These are phyloP conservation scores for Spirogloea muscicola DNA, from an alignment of 139 green algal species.

Conservation along the genomic window DNA sequence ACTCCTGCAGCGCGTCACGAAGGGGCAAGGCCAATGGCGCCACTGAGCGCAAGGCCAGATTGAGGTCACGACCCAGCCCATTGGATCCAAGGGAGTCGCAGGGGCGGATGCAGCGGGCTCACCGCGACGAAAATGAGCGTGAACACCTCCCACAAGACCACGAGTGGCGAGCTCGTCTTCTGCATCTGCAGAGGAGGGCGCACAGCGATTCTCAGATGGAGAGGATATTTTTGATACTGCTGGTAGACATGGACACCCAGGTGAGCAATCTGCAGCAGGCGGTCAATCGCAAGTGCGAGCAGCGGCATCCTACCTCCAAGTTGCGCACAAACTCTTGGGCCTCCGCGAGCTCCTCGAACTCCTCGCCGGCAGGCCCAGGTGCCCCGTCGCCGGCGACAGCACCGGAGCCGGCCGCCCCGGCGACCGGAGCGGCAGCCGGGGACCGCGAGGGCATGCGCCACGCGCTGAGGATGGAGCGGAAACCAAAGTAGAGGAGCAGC, in stretches of 20 bases:
- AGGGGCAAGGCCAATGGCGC: no score
- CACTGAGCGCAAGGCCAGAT: no score
- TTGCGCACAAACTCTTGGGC: slow-evolving; percentile 63
- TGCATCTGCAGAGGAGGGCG: slow-evolving; percentile 11
- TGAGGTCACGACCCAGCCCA: no score
- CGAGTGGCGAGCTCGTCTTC: slow-evolving; percentile 8
- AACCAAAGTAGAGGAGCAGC: slow-evolving; percentile 89
- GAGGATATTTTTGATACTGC: background rate
- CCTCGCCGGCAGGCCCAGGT: slow-evolving; percentile 8
- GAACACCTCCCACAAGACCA: slow-evolving; percentile 37
- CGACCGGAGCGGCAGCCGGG: background rate
- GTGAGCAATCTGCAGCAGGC: no score
- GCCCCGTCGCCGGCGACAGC: slow-evolving; percentile 58
- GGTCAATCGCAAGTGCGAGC: no score
- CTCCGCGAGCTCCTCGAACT: slow-evolving; percentile 55
- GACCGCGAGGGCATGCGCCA: background rate
- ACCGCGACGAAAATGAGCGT: slow-evolving; percentile 38
- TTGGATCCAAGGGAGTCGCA: no score
- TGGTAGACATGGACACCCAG: no score
- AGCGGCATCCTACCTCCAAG: slow-evolving; percentile 29
- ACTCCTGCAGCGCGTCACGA: slow-evolving; percentile 67
- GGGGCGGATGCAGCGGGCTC: no score
- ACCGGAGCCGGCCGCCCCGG: background rate
- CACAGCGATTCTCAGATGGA: background rate
- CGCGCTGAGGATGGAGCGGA: slow-evolving; percentile 65